Conservation (phyloP, 2,329 filamentous ascomycete species). For the Colletotrichum euphorbiae region DNA sequence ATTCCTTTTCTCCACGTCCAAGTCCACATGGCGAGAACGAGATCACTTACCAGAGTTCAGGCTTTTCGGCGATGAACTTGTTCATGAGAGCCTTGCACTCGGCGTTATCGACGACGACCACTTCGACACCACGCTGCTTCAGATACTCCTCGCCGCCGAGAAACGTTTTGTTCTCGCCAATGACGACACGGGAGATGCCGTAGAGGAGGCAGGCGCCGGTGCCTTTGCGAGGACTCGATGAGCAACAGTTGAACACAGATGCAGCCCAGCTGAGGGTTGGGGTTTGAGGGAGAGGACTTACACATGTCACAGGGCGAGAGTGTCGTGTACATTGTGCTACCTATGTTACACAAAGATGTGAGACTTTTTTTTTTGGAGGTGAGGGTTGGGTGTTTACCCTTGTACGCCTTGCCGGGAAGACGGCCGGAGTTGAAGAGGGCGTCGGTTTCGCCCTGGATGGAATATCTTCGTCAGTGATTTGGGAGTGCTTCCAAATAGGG, state of each 20-base stretch:
- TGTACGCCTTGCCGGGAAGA: constrained; percentile 75
- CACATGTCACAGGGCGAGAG: constrained; percentile 86
- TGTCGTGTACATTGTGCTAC: constrained; percentile 84
- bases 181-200: constrained; percentile 78
- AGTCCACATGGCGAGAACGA: too few relatives aligned
- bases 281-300: constrained; percentile 3
- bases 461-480: background rate
- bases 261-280: background rate
- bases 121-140: constrained; percentile 74
- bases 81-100: constrained; percentile 78
- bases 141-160: constrained; percentile 79
- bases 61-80: constrained; percentile 78
- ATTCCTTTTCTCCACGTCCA: background rate
- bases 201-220: constrained; percentile 83
- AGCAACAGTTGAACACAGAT: background rate
- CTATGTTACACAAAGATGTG: constrained; percentile 49
- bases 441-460: constrained; percentile 75
- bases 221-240: constrained; percentile 41
- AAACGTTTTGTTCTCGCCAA: constrained; percentile 83
- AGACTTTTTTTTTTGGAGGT: background rate
- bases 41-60: constrained; percentile 73
- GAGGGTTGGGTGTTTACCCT: constrained; percentile 41
- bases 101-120: constrained; percentile 75
- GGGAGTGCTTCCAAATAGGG: background rate
- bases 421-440: constrained; percentile 81